Conservation (phyloP, 306 rosid species). For the Malus fusca region DNA sequence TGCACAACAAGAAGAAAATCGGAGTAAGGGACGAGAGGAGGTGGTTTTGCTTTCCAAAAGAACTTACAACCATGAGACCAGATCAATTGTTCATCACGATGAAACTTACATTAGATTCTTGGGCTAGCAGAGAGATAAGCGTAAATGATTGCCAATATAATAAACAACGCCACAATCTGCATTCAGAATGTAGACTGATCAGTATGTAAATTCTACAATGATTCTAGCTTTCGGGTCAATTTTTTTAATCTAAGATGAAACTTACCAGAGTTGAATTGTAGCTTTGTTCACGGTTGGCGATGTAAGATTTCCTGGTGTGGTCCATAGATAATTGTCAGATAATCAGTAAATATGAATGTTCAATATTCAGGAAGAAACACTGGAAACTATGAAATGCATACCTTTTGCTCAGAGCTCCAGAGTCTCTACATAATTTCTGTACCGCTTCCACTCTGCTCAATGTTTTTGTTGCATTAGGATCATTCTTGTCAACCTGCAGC, state of each 20-base stretch:
- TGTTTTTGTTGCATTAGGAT: conserved; percentile 81
- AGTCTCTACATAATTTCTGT: conserved; percentile 72
- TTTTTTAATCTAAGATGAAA: background rate
- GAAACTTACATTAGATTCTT: conserved; percentile 42
- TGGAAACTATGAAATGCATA: conserved; percentile 11
- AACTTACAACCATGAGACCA: background rate
- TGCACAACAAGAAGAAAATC: background rate
- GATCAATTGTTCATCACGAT: background rate
- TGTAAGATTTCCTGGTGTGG: conserved; percentile 54
- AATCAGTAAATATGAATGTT: background rate
- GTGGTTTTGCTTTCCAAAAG: background rate
- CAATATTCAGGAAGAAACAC: background rate
- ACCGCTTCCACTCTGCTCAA: conserved; percentile 65
- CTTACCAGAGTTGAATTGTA: conserved; percentile 46
- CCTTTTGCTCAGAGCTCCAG: conserved; percentile 73
- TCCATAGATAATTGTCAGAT: conserved; percentile 23
- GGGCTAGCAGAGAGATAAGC: conserved; percentile 51
- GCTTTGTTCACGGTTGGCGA: conserved; percentile 27
- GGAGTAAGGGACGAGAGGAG: background rate
- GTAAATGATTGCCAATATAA: conserved; percentile 42
- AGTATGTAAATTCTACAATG: conserved; percentile 3
- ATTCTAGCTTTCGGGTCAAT: background rate
- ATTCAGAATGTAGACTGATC: conserved; percentile 12
- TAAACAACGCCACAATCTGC: conserved; percentile 54
- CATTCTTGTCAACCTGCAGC: conserved; percentile 69